phyloP scores from a whole-genome alignment of 1,139 yeast genomes.

The Debaryomycetaceae sp. region DNA sequence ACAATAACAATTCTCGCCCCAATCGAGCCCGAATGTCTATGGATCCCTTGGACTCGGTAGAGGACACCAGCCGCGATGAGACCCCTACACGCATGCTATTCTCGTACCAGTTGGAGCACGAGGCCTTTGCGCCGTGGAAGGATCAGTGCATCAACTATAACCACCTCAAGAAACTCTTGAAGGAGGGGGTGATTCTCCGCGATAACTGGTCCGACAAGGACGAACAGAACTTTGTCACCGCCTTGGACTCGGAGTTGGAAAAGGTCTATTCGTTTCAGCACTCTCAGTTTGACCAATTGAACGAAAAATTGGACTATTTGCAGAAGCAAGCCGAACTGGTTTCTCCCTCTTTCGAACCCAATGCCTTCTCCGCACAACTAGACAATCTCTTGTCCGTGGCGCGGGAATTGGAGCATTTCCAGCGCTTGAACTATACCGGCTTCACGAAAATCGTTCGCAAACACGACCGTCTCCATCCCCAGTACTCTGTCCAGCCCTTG shows the following conservation, averaged over 20 bases:
- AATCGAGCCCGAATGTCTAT: too few relatives aligned
- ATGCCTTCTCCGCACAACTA: slow-evolving; percentile 81
- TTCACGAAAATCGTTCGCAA: slow-evolving; percentile 92
- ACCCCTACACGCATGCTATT: slow-evolving; percentile 50
- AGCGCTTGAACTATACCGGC: slow-evolving; percentile 88
- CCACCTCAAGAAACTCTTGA: slow-evolving; percentile 58
- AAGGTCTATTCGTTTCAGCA: slow-evolving; percentile 69
- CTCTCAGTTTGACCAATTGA: slow-evolving; percentile 4
- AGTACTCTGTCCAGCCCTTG: slow-evolving; percentile 75
- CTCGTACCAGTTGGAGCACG: slow-evolving; percentile 73
- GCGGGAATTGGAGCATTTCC: slow-evolving; percentile 89
- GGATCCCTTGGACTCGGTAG: too few relatives aligned
- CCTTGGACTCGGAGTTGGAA: slow-evolving; percentile 72
- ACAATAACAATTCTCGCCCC: too few relatives aligned
- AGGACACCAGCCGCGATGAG: slow-evolving; percentile 1
- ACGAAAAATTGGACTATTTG: slow-evolving; percentile 47
- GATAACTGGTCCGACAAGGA: slow-evolving; percentile 64
- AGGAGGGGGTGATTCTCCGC: too few relatives aligned
- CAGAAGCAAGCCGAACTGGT: slow-evolving; percentile 13
- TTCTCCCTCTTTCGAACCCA: slow-evolving; percentile 17
- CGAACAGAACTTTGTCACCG: slow-evolving; percentile 71
- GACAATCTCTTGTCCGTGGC: slow-evolving; percentile 94
- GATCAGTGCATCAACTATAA: slow-evolving; percentile 74
- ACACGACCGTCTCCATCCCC: slow-evolving; percentile 88
- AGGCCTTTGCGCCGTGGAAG: slow-evolving; percentile 84